These are phyloP conservation scores for Diversispora eburnea DNA, from an alignment of 192 early-diverging fungal species.

Conservation along the genomic window DNA sequence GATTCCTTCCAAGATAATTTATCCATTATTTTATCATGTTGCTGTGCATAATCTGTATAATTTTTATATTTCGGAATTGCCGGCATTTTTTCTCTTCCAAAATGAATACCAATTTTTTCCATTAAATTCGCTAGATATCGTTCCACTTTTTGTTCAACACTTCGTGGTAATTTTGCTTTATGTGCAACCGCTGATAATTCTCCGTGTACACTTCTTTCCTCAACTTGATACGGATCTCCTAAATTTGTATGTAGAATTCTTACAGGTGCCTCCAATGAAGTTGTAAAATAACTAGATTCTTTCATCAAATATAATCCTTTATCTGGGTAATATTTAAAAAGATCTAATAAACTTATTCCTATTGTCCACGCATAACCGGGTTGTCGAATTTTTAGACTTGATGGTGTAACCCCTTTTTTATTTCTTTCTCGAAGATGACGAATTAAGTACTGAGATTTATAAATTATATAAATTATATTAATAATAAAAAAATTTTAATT, in stretches of 20 bases:
- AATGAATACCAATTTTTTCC: background rate
- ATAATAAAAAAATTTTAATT: too few relatives aligned
- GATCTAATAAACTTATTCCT: background rate
- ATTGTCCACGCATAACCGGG: constrained; percentile 3
- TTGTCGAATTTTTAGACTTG: background rate
- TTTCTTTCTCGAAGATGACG: background rate
- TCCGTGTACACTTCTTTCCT: background rate
- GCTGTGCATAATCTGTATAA: background rate
- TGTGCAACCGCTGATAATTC: background rate
- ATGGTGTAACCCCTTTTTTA: background rate
- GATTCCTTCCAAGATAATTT: background rate
- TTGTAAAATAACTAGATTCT: constrained; percentile 15
- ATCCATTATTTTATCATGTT: background rate
- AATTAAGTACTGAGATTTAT: background rate
- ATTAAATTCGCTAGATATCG: background rate
- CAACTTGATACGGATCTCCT: background rate
- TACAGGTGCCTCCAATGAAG: background rate
- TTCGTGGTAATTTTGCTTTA: background rate
- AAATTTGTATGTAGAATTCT: constrained; percentile 1
- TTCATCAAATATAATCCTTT: constrained; percentile 3
- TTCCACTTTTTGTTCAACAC: background rate
- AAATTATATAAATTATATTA: too few relatives aligned
- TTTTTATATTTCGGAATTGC: background rate
- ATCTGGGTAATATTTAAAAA: constrained; percentile 2
- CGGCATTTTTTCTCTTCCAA: background rate